Evolutionary conservation across 2,329 filamentous ascomycete genomes (phyloP).

Genomic region (Thelonectria olida): DNA sequence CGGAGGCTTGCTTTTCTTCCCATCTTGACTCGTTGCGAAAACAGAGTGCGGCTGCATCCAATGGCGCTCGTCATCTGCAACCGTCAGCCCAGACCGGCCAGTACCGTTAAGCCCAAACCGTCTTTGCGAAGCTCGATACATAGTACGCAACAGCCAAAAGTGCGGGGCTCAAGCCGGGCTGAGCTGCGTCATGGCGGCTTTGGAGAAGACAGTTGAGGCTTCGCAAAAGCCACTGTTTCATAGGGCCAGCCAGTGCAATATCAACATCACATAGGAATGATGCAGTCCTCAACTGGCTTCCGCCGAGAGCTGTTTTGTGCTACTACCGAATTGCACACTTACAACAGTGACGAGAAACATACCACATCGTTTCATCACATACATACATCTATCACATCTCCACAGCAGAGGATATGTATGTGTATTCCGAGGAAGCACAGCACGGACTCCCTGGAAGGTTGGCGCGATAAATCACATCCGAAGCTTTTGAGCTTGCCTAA

Average conservation of each 20-base stretch:
- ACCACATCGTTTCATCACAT: neutral
- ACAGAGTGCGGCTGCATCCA: conserved; percentile 30
- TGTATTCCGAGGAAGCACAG: neutral
- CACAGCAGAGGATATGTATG: neutral
- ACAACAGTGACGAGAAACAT: neutral
- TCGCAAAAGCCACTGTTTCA: neutral
- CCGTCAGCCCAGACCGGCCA: conserved; percentile 36
- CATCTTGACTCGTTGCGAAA: conserved; percentile 6
- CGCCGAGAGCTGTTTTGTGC: neutral
- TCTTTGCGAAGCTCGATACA: conserved; percentile 20
- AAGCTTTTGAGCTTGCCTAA: neutral
- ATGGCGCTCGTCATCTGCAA: conserved; percentile 32
- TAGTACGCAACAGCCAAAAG: neutral
- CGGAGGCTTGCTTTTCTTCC: neutral
- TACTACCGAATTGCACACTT: too few relatives aligned
- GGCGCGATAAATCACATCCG: neutral
- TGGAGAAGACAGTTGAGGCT: neutral
- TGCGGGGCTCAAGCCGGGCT: conserved; percentile 7
- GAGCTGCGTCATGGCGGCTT: conserved; percentile 4
- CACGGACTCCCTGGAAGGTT: neutral
- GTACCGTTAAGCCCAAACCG: conserved; percentile 19
- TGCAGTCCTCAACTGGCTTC: neutral
- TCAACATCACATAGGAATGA: neutral
- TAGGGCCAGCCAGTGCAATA: neutral
- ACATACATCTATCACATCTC: neutral